Evolutionary conservation across 345 rosid genomes (phyloP), one percentile per base, ranked within the genome.

Genomic region (Kernera saxatilis): DNA sequence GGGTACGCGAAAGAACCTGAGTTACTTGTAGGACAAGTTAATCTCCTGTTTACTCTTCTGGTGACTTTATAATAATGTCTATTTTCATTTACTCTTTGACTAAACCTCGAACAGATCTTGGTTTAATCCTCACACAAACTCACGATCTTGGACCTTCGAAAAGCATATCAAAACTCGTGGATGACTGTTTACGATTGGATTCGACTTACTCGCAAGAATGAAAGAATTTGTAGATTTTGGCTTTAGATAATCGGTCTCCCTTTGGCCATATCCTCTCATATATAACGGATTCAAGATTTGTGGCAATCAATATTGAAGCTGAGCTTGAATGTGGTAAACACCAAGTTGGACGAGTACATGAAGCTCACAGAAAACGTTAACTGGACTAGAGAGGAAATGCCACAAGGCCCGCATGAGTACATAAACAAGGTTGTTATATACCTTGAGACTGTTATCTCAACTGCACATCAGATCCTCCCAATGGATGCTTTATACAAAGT

Each of bases 401-500:
- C 94, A 15, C 83, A 81, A 76, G 79, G 70, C 23, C 85, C 73
- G 5, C 87, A 82, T 15, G 95, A 86, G 56, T 89, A 85, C 77
- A 84, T 87, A 25, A 84, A 82, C 36, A 89, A 86, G 82, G 95
- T 89, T 62, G 44, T 86, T 59, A 70, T 82, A 36, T 89, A 87
- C 78, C 91, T 93, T 6, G 95, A 83, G 69, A 81, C 84, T 1
- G 74, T 91, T 62, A 59, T 93, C 79, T 89, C 96, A 29, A 86
- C 93, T 3, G 93, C 97, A 19, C 98, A 86, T 51, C 93, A 89
- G 55, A 82, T 93, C 30, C 80, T 93, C 48, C 94, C 98, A 5
- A 48, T 69, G 78, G 93, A 91, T 77, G 94, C 93, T 48, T 69
- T 89, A 25, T 88, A 84, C 76, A 91, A 83, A 77, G 81, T 93